Percentiles rank a stretch among this genome's conserved stretches.
These are phyloP conservation scores for Chaetoceros muelleri DNA, from an alignment of 108 stramenopile genomes.

Conservation along the genomic window DNA sequence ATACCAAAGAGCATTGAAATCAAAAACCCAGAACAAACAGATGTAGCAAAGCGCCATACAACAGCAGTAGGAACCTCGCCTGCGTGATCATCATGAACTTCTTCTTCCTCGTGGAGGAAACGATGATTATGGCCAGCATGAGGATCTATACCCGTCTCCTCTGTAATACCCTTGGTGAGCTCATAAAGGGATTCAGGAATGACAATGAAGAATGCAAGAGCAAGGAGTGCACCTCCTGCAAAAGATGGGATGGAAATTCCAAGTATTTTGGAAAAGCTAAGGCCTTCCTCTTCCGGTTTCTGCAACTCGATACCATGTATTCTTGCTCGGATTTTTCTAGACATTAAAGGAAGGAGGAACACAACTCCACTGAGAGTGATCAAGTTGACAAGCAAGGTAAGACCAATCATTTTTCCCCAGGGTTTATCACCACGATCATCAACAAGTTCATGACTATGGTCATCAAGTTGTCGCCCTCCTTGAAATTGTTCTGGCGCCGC, in stretches of 20 bases:
- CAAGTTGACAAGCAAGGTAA: conserved; percentile 25
- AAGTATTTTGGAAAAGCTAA: conserved; percentile 6
- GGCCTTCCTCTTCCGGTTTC: not conserved
- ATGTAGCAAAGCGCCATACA: conserved; percentile 46
- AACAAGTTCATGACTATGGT: too few relatives aligned
- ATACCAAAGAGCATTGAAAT: conserved; percentile 39
- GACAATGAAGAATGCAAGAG: conserved; percentile 23
- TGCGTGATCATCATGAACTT: conserved; percentile 19
- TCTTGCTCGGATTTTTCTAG: not conserved
- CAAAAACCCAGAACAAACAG: conserved; percentile 52
- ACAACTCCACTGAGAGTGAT: conserved; percentile 20
- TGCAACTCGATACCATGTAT: not conserved
- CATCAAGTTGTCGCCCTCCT: too few relatives aligned
- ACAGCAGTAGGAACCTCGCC: conserved; percentile 19
- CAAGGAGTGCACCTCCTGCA: conserved; percentile 22
- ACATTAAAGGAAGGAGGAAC: conserved; percentile 12
- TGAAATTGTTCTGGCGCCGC: too few relatives aligned
- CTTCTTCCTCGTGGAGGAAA: conserved; percentile 5
- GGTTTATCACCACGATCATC: conserved; percentile 6
- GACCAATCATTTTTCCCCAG: conserved; percentile 17
- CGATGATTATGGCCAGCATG: conserved; percentile 1
- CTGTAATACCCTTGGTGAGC: not conserved
- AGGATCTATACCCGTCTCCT: not conserved
- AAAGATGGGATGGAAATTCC: conserved; percentile 19
- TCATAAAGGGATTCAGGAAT: conserved; percentile 18